Evolutionary conservation across 2,329 filamentous ascomycete genomes (phyloP).

Genomic region (Ophioceras dolichostomum): DNA sequence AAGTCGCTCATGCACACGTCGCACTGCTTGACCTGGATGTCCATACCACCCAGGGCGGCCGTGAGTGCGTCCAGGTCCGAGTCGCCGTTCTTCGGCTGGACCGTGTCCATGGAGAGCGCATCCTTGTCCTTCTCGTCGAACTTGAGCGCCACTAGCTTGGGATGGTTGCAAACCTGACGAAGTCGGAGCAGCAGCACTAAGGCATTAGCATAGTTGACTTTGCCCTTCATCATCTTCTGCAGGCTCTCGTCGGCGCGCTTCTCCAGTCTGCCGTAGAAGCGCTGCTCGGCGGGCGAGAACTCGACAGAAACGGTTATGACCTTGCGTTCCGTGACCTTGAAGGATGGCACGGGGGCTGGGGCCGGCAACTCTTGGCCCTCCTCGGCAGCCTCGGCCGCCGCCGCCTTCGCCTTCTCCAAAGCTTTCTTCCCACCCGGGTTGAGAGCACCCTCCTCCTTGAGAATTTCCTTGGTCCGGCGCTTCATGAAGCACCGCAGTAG

Average conservation of each 20-base stretch:
- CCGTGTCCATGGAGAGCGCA: constrained; percentile 55
- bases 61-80: constrained; percentile 72
- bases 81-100: constrained; percentile 32
- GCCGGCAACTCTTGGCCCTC: constrained; percentile 33
- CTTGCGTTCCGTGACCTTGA: constrained; percentile 86
- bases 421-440: constrained; percentile 59
- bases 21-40: constrained; percentile 65
- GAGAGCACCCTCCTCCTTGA: constrained; percentile 75
- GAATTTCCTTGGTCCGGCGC: constrained; percentile 91
- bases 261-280: constrained; percentile 77
- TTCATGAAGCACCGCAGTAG: constrained; percentile 95
- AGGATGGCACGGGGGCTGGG: constrained; percentile 43
- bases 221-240: constrained; percentile 74
- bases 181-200: constrained; percentile 84
- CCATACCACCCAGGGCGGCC: constrained; percentile 75
- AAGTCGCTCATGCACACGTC: constrained; percentile 70
- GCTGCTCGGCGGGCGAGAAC: constrained; percentile 68
- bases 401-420: constrained; percentile 23
- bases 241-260: constrained; percentile 76
- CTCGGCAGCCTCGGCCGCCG: constrained; percentile 24
- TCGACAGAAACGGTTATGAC: constrained; percentile 68
- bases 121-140: constrained; percentile 83
- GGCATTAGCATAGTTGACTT: constrained; percentile 80
- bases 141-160: constrained; percentile 74
- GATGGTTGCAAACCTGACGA: constrained; percentile 90